phyloP scores from a whole-genome alignment of 2,329 filamentous ascomycete species.

The Ophiostoma novo-ulmi region DNA sequence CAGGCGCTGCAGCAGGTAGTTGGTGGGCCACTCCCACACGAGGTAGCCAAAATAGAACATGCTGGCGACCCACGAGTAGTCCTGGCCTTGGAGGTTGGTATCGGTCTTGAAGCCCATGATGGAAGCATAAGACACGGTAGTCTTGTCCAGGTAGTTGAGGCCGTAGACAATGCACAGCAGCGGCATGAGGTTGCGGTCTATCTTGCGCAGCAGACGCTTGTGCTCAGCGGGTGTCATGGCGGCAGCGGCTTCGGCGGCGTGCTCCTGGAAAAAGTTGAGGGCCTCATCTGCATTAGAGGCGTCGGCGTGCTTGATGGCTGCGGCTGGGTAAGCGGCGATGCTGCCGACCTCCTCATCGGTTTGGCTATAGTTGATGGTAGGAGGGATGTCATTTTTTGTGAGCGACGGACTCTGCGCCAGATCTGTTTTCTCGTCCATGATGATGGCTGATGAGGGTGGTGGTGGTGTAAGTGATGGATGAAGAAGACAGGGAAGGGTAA shows the following conservation, averaged over 20 bases:
- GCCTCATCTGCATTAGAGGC: constrained; percentile 42
- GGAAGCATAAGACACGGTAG: constrained; percentile 44
- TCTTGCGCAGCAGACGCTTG: constrained; percentile 41
- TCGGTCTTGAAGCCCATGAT: constrained; percentile 50
- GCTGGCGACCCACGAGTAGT: constrained; percentile 49
- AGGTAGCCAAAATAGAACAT: constrained; percentile 47
- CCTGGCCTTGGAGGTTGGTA: constrained; percentile 39
- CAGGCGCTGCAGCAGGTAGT: constrained; percentile 56
- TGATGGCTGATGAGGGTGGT: neutral
- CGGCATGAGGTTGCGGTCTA: constrained; percentile 44
- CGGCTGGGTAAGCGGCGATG: neutral
- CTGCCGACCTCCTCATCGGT: constrained; percentile 15
- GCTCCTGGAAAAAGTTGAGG: constrained; percentile 37
- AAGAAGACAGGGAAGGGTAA: neutral
- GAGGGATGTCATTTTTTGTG: neutral
- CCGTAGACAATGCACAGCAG: constrained; percentile 55
- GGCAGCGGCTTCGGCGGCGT: constrained; percentile 34
- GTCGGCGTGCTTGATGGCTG: constrained; percentile 35
- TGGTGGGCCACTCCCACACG: constrained; percentile 63
- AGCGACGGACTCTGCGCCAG: neutral
- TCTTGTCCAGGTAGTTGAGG: constrained; percentile 51
- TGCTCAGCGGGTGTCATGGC: constrained; percentile 39
- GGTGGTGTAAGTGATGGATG: neutral
- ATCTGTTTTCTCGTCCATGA: constrained; percentile 2
- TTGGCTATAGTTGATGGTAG: neutral